Conservation (phyloP, 805 yeast genomes). For the Lachancea lanzarotensis region DNA sequence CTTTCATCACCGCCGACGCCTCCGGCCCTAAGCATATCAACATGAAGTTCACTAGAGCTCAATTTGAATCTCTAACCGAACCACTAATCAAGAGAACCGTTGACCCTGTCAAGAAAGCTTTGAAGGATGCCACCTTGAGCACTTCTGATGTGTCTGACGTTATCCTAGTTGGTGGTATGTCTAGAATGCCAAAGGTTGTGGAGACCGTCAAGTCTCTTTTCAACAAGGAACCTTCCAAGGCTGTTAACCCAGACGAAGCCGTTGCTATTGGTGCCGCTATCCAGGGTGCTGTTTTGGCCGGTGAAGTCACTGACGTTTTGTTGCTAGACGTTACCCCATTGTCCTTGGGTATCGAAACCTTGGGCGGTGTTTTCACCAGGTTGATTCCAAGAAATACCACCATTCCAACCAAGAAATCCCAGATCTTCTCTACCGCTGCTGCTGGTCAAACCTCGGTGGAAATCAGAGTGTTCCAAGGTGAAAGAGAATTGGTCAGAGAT, state of each 20-base stretch:
- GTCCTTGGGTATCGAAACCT: constrained; percentile 91
- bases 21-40: constrained; percentile 64
- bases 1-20: constrained; percentile 80
- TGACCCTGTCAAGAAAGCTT: constrained; percentile 71
- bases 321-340: constrained; percentile 83
- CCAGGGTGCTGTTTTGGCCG: constrained; percentile 94
- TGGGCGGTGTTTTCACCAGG: constrained; percentile 96
- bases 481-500: constrained; percentile 96
- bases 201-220: constrained; percentile 65
- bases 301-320: constrained; percentile 89
- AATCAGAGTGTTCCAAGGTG: constrained; percentile 98
- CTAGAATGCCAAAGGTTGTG: constrained; percentile 80
- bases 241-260: constrained; percentile 93
- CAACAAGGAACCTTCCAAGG: constrained; percentile 78
- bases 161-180: constrained; percentile 81
- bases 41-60: constrained; percentile 60
- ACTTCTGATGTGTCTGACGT: constrained; percentile 70
- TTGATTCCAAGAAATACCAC: constrained; percentile 87
- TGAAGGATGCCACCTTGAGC: constrained; percentile 65
- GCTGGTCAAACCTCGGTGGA: constrained; percentile 95
- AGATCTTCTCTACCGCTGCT: constrained; percentile 92
- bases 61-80: constrained; percentile 62
- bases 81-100: constrained; percentile 64
- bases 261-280: constrained; percentile 96
- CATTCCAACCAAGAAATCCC: constrained; percentile 94